Evolutionary conservation across 2,329 filamentous ascomycete species (phyloP).

Genomic region (Pseudocercospora fuligena): DNA sequence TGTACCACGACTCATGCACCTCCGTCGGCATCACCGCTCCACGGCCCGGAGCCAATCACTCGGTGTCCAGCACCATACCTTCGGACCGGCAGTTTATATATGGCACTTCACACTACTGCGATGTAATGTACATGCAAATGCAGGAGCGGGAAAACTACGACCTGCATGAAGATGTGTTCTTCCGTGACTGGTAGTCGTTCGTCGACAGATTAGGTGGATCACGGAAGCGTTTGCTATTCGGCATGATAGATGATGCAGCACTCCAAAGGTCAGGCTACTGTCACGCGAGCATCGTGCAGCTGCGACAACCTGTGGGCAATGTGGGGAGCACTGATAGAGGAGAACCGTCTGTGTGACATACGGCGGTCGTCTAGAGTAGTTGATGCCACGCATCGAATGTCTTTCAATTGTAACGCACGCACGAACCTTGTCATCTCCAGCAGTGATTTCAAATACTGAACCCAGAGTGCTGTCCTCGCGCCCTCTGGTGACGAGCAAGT

Average conservation of each 20-base stretch:
- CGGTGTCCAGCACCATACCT: conserved; percentile 5
- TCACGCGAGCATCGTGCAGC: not conserved
- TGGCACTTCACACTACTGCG: not conserved
- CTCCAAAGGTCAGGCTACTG: no score
- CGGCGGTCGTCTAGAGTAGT: no score
- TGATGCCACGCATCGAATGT: no score
- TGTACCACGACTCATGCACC: not conserved
- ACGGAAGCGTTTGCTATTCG: no score
- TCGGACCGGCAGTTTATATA: conserved; percentile 5
- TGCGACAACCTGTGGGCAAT: not conserved
- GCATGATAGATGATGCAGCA: no score
- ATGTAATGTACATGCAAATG: not conserved
- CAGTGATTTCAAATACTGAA: not conserved
- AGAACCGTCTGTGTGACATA: no score
- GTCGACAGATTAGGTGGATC: not conserved
- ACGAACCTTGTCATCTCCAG: not conserved
- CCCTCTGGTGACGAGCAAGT: no score
- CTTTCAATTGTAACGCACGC: not conserved
- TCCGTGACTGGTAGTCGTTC: not conserved
- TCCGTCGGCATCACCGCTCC: not conserved
- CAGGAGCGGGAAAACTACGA: not conserved
- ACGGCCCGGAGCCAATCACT: not conserved
- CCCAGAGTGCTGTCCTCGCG: no score
- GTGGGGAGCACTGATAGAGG: no score
- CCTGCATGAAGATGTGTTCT: not conserved